These are phyloP conservation scores for Sugiyamaella americana DNA, from an alignment of 805 yeast genomes.

Conservation along the genomic window DNA sequence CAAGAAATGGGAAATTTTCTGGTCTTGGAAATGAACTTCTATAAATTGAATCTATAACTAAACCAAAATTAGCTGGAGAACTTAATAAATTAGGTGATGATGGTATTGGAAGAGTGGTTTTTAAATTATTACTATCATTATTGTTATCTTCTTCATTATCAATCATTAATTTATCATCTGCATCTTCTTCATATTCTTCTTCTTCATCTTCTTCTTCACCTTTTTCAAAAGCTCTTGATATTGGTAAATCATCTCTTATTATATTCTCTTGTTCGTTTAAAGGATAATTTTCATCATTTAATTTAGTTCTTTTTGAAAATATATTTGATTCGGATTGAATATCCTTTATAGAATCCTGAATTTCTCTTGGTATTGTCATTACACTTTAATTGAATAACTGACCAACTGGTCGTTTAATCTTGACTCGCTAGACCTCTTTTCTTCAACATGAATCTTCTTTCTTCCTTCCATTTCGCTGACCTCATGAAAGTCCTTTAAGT, in stretches of 20 bases:
- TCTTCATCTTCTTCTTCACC: conserved; percentile 1
- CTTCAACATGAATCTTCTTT: neutral
- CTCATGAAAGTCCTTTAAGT: neutral
- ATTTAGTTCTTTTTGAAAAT: too few species aligned
- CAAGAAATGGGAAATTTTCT: conserved; percentile 69
- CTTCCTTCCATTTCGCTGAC: too few species aligned
- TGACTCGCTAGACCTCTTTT: neutral
- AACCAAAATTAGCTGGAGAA: conserved; percentile 82
- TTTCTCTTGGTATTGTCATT: too few species aligned
- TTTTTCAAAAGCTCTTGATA: neutral
- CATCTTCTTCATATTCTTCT: conserved; percentile 4
- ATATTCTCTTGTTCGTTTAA: too few species aligned
- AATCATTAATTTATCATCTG: conserved; percentile 4
- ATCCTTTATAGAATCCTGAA: too few species aligned
- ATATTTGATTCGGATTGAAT: neutral
- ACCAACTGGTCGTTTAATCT: too few species aligned
- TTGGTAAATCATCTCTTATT: too few species aligned
- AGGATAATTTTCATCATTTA: too few species aligned
- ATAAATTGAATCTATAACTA: conserved; percentile 72
- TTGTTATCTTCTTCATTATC: too few species aligned
- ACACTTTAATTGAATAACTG: too few species aligned
- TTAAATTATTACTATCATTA: too few species aligned
- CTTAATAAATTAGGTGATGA: neutral
- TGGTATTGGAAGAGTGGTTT: neutral
- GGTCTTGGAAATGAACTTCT: conserved; percentile 85